Evolutionary conservation across 2,329 filamentous ascomycete species (phyloP).

Genomic region (Arthrinium phaeospermum): DNA sequence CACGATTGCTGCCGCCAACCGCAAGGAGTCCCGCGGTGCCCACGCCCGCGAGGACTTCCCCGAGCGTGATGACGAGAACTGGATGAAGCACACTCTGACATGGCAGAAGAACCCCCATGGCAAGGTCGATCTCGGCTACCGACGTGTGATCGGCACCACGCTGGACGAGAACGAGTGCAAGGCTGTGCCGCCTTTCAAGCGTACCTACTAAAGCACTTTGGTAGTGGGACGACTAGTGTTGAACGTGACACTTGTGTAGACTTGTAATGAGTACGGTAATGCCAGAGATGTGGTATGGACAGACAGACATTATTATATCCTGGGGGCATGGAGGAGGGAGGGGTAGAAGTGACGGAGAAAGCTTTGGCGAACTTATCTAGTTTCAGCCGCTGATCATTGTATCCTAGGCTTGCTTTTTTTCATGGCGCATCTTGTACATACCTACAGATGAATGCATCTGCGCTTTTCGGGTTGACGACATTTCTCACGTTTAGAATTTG

Average conservation of each 20-base stretch:
- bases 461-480: neutral
- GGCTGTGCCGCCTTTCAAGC: constrained; percentile 94
- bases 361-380: constrained; percentile 5
- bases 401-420: constrained; percentile 1
- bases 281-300: neutral
- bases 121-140: constrained; percentile 85
- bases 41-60: constrained; percentile 97
- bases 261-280: neutral
- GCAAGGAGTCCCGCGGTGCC: constrained; percentile 96
- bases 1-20: constrained; percentile 84
- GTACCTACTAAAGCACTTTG: constrained; percentile 69
- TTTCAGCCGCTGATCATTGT: constrained; percentile 5
- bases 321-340: neutral
- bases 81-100: constrained; percentile 99
- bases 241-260: neutral
- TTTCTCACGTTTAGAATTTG: neutral
- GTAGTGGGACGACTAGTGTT: neutral
- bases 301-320: neutral
- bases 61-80: constrained; percentile 92
- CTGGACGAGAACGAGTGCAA: constrained; percentile 97
- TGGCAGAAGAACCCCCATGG: constrained; percentile 95
- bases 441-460: neutral
- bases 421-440: constrained; percentile 8
- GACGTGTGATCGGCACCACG: constrained; percentile 80
- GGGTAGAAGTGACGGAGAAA: neutral